These are phyloP conservation scores for Euphorbia schlechtendalii DNA, from an alignment of 441 rosid genomes.

Conservation along the genomic window DNA sequence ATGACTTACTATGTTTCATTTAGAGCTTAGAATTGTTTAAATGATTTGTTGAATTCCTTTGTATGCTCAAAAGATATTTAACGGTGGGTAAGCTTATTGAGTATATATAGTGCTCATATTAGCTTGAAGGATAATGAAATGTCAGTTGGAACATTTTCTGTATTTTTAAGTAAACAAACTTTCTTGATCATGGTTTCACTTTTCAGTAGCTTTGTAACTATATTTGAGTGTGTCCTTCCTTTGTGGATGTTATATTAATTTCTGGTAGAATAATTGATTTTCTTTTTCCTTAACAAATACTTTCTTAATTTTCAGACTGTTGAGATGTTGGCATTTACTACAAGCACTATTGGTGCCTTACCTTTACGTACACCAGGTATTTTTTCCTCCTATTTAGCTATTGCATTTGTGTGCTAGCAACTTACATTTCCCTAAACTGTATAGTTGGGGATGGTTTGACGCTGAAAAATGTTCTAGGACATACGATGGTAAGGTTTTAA, in stretches of 20 bases:
- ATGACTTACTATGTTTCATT: neutral
- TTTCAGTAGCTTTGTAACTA: too few relatives aligned
- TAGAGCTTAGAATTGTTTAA: neutral
- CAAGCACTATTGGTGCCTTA: neutral
- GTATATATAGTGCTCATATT: too few relatives aligned
- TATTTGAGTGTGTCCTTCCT: neutral
- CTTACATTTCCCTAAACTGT: neutral
- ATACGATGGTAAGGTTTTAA: neutral
- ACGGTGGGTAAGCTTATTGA: too few relatives aligned
- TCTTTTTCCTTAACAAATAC: neutral
- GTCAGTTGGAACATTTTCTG: too few relatives aligned
- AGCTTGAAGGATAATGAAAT: too few relatives aligned
- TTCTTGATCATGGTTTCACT: too few relatives aligned
- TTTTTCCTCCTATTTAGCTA: neutral
- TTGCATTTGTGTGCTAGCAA: neutral
- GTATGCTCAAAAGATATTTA: too few relatives aligned
- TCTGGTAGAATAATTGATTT: neutral
- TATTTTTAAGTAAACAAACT: too few relatives aligned
- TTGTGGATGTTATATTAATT: neutral
- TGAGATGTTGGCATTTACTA: neutral
- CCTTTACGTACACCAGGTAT: neutral
- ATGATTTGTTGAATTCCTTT: neutral
- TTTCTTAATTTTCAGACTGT: neutral
- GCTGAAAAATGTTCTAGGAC: neutral
- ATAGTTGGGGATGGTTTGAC: neutral